Base-by-base conservation (phyloP, 2,329 filamentous ascomycete genomes). In the Cadophora sp. region DNA sequence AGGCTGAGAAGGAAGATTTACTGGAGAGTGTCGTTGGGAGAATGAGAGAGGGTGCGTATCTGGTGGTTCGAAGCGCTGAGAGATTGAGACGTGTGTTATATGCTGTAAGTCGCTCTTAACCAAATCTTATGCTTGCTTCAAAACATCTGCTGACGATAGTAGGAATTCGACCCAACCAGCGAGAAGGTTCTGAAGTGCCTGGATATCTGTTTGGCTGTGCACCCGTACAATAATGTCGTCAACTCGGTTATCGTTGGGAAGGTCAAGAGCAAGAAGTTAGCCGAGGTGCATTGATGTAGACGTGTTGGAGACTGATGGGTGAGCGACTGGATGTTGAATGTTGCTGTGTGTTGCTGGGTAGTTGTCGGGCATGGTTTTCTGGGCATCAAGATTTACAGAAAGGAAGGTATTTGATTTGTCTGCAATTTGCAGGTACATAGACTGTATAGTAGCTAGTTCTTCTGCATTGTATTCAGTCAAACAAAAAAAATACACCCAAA, bases 201-300 rank as follows among this genome's bases (percentile, higher is more conserved):
- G 22, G 80, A 84, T 61, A 74, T 82, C 0, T 76, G 82, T 26
- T 74, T 81, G 0, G 80, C 81, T 7, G 78, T 85, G 46, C 83
- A 85, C 73, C 84, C 84, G 1, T 83, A 82, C 73, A 81, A 80
- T 1, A 76, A 81, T 59, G 81, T 86, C 2, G 82, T 86, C 3
- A 86, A 86, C 69, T 84, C 82, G 7, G 80, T 84, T 1, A 77
- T 85, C 58, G 76, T 85, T 31, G 79, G 73, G 11, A 70, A 68
- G 22, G 75, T 76, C 3, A 74, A 27, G 64, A 34, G 40, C 19
- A 61, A 48, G 53, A 56, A 37, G 12, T 16, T 19, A 3, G 26
- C n/a, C n/a, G 46, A 26, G 27, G 19, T 12, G 19, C 29, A 16
- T 19, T 46, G 27, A 63, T 53, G n/a, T 19, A 22, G 31, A 31